A percentile compares a stretch with the other conserved stretches of the same genome.
Evolutionary conservation across 2,329 filamentous ascomycete genomes (phyloP).

Genomic region (Raffaelea albimanens): DNA sequence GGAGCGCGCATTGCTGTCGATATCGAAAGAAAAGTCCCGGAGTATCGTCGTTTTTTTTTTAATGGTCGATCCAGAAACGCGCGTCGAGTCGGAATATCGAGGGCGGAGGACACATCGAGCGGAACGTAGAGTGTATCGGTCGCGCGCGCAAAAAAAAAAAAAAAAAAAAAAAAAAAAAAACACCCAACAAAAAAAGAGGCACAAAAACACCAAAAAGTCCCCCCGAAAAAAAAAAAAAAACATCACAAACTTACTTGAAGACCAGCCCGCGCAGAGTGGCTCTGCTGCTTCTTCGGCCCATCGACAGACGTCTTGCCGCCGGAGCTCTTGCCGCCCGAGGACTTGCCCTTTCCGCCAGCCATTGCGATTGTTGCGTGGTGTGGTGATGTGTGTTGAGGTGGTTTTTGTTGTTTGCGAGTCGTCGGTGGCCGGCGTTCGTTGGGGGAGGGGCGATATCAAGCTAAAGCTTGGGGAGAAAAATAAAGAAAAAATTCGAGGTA

Average conservation of each 20-base stretch:
- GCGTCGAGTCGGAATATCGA: no score
- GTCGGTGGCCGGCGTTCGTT: no score
- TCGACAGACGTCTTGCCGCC: conserved; percentile 66
- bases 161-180: no score
- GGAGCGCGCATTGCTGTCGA: no score
- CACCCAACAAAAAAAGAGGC: no score
- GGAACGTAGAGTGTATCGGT: no score
- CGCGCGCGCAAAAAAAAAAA: no score
- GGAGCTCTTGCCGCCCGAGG: conserved; percentile 76
- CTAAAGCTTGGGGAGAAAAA: not conserved
- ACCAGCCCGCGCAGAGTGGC: conserved; percentile 90
- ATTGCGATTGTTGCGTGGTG: conserved; percentile 27
- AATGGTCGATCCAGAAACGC: no score
- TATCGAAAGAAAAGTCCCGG: no score
- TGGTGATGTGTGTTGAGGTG: conserved; percentile 9
- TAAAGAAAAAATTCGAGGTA: not conserved
- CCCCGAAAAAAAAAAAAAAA: conserved; percentile 15
- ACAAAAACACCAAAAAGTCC: conserved; percentile 14
- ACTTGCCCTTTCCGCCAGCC: conserved; percentile 91
- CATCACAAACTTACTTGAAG: conserved; percentile 65
- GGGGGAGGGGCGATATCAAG: no score
- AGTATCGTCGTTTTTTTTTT: no score
- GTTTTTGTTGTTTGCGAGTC: not conserved
- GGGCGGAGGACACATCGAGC: no score
- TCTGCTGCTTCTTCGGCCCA: conserved; percentile 77